Base-by-base conservation (phyloP, 2,329 filamentous ascomycete species). In the Aspergillus versicolor region DNA sequence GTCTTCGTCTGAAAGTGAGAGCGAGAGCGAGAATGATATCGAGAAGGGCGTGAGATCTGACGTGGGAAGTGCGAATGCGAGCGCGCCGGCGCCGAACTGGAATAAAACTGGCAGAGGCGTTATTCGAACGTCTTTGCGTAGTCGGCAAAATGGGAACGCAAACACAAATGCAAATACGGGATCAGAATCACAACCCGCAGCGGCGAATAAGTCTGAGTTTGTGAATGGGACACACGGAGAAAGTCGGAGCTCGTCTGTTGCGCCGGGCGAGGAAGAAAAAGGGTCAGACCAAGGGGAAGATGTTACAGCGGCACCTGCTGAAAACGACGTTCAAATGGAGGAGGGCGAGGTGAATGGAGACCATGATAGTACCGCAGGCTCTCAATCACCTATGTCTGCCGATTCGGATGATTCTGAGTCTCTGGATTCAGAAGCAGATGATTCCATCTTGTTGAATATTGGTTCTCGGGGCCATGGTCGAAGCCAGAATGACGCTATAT, bases 381-480 rank as follows among this genome's bases (percentile, higher is more conserved):
- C 55, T 24, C 48, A 52, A 2, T 30, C 27, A 30, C 27, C 27
- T 30, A 2, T 11, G 22, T 70, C 70, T 9, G 63, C 63, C 22
- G 69, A 73, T 19, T 70, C 70, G 9, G 67, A 69, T n/a, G 68
- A 70, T 42, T 70, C 68, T 11, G 65, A 62, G 15, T 71, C 70
- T 22, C 30, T 68, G 45, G 68, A 65, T 40, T 72, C 70, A 3
- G 74, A 74, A 55, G 75, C 71, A 2, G 75, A 75, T 50, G 71
- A 76, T 52, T 75, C 73, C 0, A 77, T 79, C 52, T 56, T 78
- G 65, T 60, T 79, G 55, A 79, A 79, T 51, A 65, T 78, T 48
- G 71, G 73, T 30, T 58, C 63, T 5, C 52, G 59, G 43, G 46
- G 54, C 21, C 51, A 58, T 24, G 34, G 42, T 17, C 59, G 59